Evolutionary conservation across 1,284 basidiomycete species (phyloP).

Genomic region (Pascua sp.): DNA sequence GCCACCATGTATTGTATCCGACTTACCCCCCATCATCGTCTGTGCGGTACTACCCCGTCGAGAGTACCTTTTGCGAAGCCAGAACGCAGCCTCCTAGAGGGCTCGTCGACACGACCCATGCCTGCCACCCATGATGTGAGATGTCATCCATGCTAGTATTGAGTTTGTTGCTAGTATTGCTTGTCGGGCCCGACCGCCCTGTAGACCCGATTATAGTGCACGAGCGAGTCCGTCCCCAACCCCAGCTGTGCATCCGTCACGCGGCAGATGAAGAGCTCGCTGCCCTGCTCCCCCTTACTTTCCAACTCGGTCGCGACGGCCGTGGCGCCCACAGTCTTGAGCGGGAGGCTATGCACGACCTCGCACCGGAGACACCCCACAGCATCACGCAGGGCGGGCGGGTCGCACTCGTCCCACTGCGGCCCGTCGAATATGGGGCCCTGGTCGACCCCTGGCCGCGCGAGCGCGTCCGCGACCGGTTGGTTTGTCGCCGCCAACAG

Average conservation of each 20-base stretch:
- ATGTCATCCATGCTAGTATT: not conserved
- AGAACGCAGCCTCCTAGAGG: too few species aligned
- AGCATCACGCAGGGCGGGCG: conserved; percentile 18
- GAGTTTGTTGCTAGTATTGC: not conserved
- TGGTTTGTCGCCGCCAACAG: conserved; percentile 29
- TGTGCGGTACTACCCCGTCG: too few species aligned
- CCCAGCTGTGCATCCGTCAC: conserved; percentile 25
- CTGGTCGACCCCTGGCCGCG: conserved; percentile 28
- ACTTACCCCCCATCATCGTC: too few species aligned
- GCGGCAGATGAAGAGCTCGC: conserved; percentile 46
- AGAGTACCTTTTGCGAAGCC: too few species aligned
- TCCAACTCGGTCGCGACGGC: not conserved
- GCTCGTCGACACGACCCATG: too few species aligned
- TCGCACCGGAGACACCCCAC: conserved; percentile 30
- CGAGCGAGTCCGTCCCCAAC: conserved; percentile 23
- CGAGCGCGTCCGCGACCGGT: conserved; percentile 31
- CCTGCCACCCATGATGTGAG: too few species aligned
- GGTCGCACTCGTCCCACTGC: conserved; percentile 17
- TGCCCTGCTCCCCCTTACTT: conserved; percentile 20
- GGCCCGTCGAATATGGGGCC: conserved; percentile 23
- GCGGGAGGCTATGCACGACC: conserved; percentile 25
- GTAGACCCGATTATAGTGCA: conserved; percentile 39
- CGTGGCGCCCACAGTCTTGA: conserved; percentile 19
- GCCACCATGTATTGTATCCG: too few species aligned
- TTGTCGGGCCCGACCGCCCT: conserved; percentile 1